A percentile compares a stretch with the other conserved stretches of the same genome.
phyloP scores from a whole-genome alignment of 805 yeast genomes.

The Teunomyces barrocoloradensis region DNA sequence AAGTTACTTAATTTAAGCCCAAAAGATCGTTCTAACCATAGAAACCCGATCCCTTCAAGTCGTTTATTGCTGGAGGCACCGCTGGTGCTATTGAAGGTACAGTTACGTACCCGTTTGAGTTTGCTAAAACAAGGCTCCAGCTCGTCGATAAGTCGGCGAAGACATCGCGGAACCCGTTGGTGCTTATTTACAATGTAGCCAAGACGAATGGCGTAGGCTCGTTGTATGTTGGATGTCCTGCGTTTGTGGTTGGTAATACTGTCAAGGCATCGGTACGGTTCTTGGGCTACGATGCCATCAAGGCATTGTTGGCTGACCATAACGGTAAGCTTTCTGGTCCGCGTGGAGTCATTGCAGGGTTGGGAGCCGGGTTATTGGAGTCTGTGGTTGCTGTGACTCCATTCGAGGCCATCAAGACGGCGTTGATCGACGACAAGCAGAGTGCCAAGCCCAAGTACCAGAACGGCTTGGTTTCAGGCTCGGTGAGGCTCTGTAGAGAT shows the following conservation, averaged over 20 bases:
- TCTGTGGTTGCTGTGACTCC: slow-evolving; percentile 95
- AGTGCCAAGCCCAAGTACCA: slow-evolving; percentile 74
- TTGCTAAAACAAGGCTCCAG: slow-evolving; percentile 92
- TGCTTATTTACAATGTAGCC: slow-evolving; percentile 71
- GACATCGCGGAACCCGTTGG: slow-evolving; percentile 79
- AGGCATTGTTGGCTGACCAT: slow-evolving; percentile 70
- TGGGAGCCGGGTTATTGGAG: slow-evolving; percentile 94
- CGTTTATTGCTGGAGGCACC: slow-evolving; percentile 91
- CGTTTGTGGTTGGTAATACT: slow-evolving; percentile 93
- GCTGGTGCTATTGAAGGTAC: slow-evolving; percentile 97
- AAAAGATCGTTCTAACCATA: slow-evolving; percentile 13
- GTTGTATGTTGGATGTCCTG: slow-evolving; percentile 93
- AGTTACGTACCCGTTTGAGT: slow-evolving; percentile 93
- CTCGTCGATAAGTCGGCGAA: slow-evolving; percentile 63
- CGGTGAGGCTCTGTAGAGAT: slow-evolving; percentile 65
- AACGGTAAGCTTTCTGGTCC: slow-evolving; percentile 87
- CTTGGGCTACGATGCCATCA: slow-evolving; percentile 87
- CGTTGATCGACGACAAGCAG: slow-evolving; percentile 90
- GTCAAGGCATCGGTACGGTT: slow-evolving; percentile 95
- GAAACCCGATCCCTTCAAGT: slow-evolving; percentile 67
- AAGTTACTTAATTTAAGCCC: neutral
- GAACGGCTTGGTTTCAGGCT: slow-evolving; percentile 57
- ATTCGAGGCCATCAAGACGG: slow-evolving; percentile 94
- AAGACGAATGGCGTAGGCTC: slow-evolving; percentile 75
- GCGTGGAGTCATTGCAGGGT: slow-evolving; percentile 92